phyloP scores from a whole-genome alignment of 306 rosid genomes.

The Cucurbita pepo region DNA sequence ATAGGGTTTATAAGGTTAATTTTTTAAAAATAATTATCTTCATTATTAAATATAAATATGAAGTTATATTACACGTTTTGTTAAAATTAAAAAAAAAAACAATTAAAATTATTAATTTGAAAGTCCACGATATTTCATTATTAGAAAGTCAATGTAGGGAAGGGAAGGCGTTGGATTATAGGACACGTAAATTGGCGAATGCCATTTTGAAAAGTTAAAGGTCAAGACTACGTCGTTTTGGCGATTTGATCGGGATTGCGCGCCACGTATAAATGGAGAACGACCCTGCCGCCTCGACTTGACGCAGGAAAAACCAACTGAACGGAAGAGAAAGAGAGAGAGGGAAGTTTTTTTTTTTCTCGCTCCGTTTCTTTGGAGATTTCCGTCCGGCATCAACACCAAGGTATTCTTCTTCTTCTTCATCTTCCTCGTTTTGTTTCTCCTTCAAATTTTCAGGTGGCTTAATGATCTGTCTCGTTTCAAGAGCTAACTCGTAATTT shows the following conservation, averaged over 20 bases:
- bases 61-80: too few species aligned
- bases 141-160: neutral
- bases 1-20: too few species aligned
- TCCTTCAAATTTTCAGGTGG: neutral
- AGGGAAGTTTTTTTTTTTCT: neutral
- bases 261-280: slow-evolving; percentile 1
- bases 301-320: slow-evolving; percentile 4
- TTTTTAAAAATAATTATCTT: too few species aligned
- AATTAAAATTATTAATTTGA: neutral
- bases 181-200: neutral
- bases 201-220: too few species aligned
- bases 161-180: neutral
- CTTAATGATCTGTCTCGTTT: neutral
- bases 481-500: neutral
- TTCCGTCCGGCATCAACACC: neutral
- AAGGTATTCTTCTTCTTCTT: neutral
- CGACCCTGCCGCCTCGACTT: neutral
- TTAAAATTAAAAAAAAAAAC: too few species aligned
- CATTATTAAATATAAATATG: too few species aligned
- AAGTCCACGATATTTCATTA: neutral
- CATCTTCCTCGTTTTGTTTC: neutral
- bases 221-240: neutral
- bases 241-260: neutral
- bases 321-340: neutral
- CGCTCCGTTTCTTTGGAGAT: slow-evolving; percentile 6